phyloP scores from a whole-genome alignment of 768 basidiomycete genomes.

The Amanita jacksonii region DNA sequence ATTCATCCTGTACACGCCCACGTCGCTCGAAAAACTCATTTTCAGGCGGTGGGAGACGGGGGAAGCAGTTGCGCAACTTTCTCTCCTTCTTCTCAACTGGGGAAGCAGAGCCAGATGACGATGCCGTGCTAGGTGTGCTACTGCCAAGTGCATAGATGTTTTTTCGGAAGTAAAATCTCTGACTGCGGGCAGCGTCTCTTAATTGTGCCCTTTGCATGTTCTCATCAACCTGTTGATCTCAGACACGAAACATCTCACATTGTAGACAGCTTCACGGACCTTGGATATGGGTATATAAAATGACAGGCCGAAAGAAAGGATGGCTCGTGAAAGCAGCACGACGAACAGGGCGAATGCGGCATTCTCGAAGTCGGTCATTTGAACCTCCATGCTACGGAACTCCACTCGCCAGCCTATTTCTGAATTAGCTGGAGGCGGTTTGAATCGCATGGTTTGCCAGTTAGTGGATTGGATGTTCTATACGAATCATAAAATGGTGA shows the following conservation, averaged over 20 bases:
- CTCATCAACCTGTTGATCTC: conserved; percentile 70
- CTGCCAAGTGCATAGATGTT: conserved; percentile 58
- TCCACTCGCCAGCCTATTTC: conserved; percentile 97
- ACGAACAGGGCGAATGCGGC: conserved; percentile 94
- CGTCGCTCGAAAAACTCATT: conserved; percentile 25
- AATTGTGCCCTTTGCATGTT: conserved; percentile 91
- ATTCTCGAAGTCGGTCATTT: conserved; percentile 98
- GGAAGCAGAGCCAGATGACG: conserved; percentile 34
- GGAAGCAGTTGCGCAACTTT: conserved; percentile 66
- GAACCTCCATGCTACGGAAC: conserved; percentile 98
- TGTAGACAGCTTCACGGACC: conserved; percentile 30
- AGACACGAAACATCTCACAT: not conserved
- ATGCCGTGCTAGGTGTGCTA: conserved; percentile 34
- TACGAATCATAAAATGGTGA: not conserved
- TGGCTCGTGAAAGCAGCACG: conserved; percentile 89
- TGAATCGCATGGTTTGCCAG: conserved; percentile 98
- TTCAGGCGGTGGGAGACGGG: conserved; percentile 43
- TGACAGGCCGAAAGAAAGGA: conserved; percentile 84
- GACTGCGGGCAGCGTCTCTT: conserved; percentile 63
- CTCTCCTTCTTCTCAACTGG: conserved; percentile 46
- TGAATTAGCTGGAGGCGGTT: conserved; percentile 91
- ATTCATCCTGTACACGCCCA: conserved; percentile 66
- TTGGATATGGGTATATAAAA: conserved; percentile 97
- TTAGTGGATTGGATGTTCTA: conserved; percentile 99
- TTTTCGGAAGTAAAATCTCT: conserved; percentile 87